Evolutionary conservation across 2,329 filamentous ascomycete genomes (phyloP).

Genomic region (Xylariaceae sp.): DNA sequence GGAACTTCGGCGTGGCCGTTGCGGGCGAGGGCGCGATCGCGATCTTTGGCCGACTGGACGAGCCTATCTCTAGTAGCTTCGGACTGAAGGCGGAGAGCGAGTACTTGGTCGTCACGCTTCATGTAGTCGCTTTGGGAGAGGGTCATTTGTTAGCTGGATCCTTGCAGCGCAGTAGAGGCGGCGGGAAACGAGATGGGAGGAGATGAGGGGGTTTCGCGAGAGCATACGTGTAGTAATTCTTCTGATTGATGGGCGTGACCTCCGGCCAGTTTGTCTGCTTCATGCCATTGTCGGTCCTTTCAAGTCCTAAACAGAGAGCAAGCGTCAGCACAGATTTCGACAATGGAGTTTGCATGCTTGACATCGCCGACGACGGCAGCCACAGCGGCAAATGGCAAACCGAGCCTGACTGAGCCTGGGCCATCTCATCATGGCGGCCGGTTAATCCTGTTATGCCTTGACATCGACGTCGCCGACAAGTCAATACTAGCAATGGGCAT

Average conservation of each 20-base stretch:
- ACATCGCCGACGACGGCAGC: background rate
- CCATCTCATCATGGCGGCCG: too few relatives aligned
- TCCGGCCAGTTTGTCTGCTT: conserved; percentile 92
- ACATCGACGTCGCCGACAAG: too few relatives aligned
- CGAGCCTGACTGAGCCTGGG: too few relatives aligned
- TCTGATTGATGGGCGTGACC: conserved; percentile 92
- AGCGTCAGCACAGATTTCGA: background rate
- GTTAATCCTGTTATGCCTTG: too few relatives aligned
- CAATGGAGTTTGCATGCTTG: background rate
- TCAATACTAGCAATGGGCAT: background rate
- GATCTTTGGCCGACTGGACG: conserved; percentile 80
- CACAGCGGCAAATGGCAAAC: too few relatives aligned
- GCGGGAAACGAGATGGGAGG: background rate
- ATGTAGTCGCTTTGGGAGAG: conserved; percentile 71
- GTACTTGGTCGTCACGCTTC: conserved; percentile 94
- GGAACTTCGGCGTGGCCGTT: conserved; percentile 62
- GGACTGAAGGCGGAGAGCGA: conserved; percentile 80
- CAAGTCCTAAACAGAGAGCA: conserved; percentile 62
- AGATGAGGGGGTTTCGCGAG: background rate
- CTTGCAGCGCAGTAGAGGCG: background rate
- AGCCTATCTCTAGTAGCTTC: conserved; percentile 81
- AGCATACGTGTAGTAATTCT: conserved; percentile 94
- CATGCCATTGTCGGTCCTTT: conserved; percentile 98
- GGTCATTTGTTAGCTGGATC: conserved; percentile 14
- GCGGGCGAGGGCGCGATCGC: conserved; percentile 77